Base-by-base conservation (phyloP, 768 basidiomycete species). In the Nidularia pulvinata region DNA sequence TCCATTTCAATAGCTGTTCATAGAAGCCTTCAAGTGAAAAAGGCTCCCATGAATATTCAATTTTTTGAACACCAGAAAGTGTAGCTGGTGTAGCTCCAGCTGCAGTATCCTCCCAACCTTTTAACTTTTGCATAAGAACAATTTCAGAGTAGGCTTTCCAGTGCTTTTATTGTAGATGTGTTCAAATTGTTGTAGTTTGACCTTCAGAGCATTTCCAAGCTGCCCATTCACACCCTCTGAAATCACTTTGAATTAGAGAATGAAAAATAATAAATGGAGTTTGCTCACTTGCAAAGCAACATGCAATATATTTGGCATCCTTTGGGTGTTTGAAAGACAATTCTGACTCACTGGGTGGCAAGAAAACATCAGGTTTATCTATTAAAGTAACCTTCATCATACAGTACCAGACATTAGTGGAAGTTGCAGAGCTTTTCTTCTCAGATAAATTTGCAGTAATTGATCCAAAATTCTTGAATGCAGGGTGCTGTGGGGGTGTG, bases 11-110 rank as follows among this genome's bases (percentile, higher is more conserved):
- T 11, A 69, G 52, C 7, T 53, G 52, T 5, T 60, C 49, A 34
- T 60, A 49, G 36, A 67, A 66, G 5, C 53, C 60, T 37, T 68
- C 59, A n/a, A 60, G 33, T n/a, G 56, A 33, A 54, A 65, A 68
- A 6, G 59, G 50, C 33, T 49, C 56, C 19, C 19, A 19, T 19
- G 19, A 19, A 39, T 16, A 39, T 39, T 39, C 37, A 39, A 10
- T 39, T 10, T 10, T 10, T 16, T 16, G 37, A 10, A 39, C 37
- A 39, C 37, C 37, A 39, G 37, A 10, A 39, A 10, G 37, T 19
- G 19, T 19, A 19, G 19, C 19, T 19, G 19, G 19, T 19, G 19
- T 19, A 19, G 19, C 19, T 19, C 19, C 19, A 19, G 19, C 19
- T 19, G 19, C 19, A 19, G 19, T 19, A 19, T 19, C 19, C 19